Evolutionary conservation across 2,329 filamentous ascomycete genomes (phyloP).

Genomic region (Elsinoe fawcettii): DNA sequence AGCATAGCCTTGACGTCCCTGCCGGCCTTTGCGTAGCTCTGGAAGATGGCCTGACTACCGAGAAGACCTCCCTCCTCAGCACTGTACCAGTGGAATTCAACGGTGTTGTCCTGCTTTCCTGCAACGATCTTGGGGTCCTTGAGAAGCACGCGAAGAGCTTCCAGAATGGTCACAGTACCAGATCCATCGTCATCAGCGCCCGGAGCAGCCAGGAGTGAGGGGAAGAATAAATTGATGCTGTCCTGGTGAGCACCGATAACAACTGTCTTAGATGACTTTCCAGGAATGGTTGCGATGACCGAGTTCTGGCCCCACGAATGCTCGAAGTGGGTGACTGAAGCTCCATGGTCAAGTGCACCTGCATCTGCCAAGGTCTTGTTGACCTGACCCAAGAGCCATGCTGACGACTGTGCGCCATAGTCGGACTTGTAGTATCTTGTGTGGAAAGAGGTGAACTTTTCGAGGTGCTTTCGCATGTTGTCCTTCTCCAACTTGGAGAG

Average conservation of each 20-base stretch:
- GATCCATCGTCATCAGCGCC: constrained; percentile 88
- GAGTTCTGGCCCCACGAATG: constrained; percentile 86
- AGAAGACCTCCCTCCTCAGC: constrained; percentile 83
- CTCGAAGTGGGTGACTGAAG: constrained; percentile 63
- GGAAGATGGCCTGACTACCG: constrained; percentile 84
- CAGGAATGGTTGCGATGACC: constrained; percentile 86
- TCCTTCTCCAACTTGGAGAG: constrained; percentile 62
- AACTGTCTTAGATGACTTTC: constrained; percentile 72
- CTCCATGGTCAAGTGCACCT: constrained; percentile 54
- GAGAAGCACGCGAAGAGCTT: constrained; percentile 76
- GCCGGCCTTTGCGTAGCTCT: constrained; percentile 62
- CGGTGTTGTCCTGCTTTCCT: constrained; percentile 70
- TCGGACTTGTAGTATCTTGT: constrained; percentile 75
- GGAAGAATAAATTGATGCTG: constrained; percentile 87
- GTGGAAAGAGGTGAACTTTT: constrained; percentile 70
- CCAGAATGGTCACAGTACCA: constrained; percentile 74
- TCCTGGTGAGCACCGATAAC: constrained; percentile 72
- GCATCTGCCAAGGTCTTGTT: constrained; percentile 62
- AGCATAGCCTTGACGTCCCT: constrained; percentile 90
- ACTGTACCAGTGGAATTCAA: constrained; percentile 96
- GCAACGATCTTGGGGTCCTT: constrained; percentile 55
- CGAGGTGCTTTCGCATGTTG: constrained; percentile 69
- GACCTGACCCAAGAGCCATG: constrained; percentile 75
- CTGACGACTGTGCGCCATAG: constrained; percentile 73
- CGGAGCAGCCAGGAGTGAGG: constrained; percentile 73